Evolutionary conservation across 2,329 filamentous ascomycete species (phyloP).

Genomic region (Plenodomus biglobosus): DNA sequence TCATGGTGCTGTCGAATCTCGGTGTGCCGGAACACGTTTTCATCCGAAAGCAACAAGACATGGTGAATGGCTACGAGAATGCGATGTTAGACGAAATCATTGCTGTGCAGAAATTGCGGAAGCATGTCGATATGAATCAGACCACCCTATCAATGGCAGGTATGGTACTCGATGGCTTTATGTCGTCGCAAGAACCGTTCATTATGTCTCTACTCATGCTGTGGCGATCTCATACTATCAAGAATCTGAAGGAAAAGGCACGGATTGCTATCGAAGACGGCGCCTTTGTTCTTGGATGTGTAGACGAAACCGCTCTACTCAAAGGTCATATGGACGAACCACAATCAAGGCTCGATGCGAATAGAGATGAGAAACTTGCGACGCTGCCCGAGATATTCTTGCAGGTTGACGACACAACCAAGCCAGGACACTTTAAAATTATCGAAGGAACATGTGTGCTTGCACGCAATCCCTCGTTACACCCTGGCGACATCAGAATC

Average conservation of each 20-base stretch:
- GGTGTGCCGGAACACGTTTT: conserved; percentile 72
- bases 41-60: conserved; percentile 63
- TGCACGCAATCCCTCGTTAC: conserved; percentile 89
- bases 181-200: conserved; percentile 74
- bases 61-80: conserved; percentile 67
- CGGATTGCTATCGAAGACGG: conserved; percentile 79
- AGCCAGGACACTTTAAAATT: conserved; percentile 60
- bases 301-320: conserved; percentile 79
- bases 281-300: conserved; percentile 83
- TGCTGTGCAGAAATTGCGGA: conserved; percentile 69
- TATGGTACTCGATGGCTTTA: conserved; percentile 80
- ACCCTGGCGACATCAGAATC: conserved; percentile 87
- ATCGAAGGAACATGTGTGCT: conserved; percentile 79
- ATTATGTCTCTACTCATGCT: conserved; percentile 74
- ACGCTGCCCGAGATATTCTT: conserved; percentile 83
- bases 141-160: conserved; percentile 72
- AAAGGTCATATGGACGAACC: conserved; percentile 66
- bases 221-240: conserved; percentile 88
- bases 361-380: conserved; percentile 45
- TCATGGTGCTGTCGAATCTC: conserved; percentile 77
- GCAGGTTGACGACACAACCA: conserved; percentile 67
- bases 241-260: conserved; percentile 89
- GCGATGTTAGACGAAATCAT: conserved; percentile 67
- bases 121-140: conserved; percentile 82
- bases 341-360: conserved; percentile 48